Base-by-base conservation (phyloP, 2,329 filamentous ascomycete genomes). In the Immersiporthe knoxdaviesiana region DNA sequence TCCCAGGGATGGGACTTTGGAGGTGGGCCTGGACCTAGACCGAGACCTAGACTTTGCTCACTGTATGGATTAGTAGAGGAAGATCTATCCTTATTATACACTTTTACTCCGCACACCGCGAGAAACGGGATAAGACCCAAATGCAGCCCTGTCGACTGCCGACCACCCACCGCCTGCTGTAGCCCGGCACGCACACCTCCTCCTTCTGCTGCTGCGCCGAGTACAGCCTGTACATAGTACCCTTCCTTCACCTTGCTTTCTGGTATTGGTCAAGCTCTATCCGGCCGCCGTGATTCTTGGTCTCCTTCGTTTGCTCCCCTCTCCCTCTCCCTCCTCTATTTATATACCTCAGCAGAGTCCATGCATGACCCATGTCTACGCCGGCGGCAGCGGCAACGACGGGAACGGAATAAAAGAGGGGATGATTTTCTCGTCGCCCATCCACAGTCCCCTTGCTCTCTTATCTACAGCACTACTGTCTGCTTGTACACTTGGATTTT, bases 81-180 rank as follows among this genome's bases (percentile, higher is more conserved):
- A 54, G n/a, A 54, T 14, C 24, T 54, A 24, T 44, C 10, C 50
- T 27, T 54, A 54, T 24, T n/a, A n/a, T n/a, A 4, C 35, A 35
- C 8, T 35, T 39, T 39, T 39, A 39, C 37, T 56, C 52, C 52
- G 52, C 52, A 56, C 24, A 30, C 52, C 24, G 52, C 27, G 52
- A 8, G 52, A 56, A 56, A 56, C 14, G 24, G n/a, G 52, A 14
- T 27, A 52, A n/a, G 18, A n/a, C n/a, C 50, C 50, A 54, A n/a
- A 54, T 54, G 50, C 50, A 54, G 50, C 50, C 50, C 50, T 54
- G 50, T 54, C 24, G 50, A 30, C 52, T 56, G 52, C 52, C 52
- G 52, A 30, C 52, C 24, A 56, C 27, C 52, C 24, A 56, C 52
- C 52, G 52, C 52, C 44, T 47, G 44, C 44, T 47, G 44, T 47